Conservation (phyloP, 179 eudicot genomes). For the Beta lomatogona region DNA sequence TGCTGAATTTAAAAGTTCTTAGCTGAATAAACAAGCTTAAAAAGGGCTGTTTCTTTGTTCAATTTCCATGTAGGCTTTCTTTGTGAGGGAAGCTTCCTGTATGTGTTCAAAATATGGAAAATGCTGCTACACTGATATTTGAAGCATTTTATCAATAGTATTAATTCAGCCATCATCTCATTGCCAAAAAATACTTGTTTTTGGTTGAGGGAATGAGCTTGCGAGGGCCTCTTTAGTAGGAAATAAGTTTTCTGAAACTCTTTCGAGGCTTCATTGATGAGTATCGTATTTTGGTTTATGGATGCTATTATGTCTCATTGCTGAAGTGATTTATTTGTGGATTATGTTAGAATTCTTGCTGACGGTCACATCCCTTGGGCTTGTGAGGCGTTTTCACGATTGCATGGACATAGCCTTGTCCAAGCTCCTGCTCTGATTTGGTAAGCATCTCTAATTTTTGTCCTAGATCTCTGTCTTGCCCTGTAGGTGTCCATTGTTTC, state of each 20-base stretch:
- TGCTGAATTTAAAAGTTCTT: neutral
- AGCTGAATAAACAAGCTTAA: neutral
- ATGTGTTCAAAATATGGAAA: neutral
- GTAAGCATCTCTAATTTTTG: slow-evolving; percentile 34
- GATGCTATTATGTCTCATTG: neutral
- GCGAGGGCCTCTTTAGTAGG: neutral
- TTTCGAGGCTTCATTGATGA: neutral
- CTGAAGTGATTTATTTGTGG: slow-evolving; percentile 2
- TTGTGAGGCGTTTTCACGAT: slow-evolving; percentile 79
- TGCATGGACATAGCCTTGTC: slow-evolving; percentile 67
- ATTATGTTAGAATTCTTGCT: slow-evolving; percentile 66
- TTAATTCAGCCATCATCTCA: neutral
- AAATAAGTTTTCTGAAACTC: neutral
- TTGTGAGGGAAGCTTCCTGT: neutral
- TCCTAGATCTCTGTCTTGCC: neutral
- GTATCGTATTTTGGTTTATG: neutral
- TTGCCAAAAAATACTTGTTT: slow-evolving; percentile 5
- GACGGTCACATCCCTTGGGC: slow-evolving; percentile 99
- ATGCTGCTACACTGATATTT: neutral
- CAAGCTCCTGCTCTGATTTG: slow-evolving; percentile 72
- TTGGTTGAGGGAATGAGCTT: neutral
- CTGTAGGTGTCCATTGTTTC: neutral
- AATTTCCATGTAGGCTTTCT: neutral
- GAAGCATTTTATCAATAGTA: neutral
- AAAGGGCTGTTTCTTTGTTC: neutral